Conservation (phyloP, 1,284 basidiomycete species). For the Malassezia dermatis region DNA sequence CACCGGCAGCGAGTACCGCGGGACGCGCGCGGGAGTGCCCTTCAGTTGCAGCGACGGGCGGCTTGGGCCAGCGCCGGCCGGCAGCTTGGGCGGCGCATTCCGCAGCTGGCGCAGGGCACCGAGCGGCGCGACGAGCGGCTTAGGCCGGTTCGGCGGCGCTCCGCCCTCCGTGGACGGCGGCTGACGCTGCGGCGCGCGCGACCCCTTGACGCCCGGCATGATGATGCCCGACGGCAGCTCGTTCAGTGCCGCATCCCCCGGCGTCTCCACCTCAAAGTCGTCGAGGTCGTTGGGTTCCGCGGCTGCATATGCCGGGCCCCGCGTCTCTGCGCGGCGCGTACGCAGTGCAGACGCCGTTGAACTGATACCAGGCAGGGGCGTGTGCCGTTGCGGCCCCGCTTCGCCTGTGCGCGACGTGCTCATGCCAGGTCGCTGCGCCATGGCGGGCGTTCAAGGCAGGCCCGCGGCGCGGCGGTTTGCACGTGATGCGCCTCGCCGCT, state of each 20-base stretch:
- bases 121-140: conserved; percentile 4
- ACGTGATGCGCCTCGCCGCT: background rate
- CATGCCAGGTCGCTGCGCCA: conserved; percentile 13
- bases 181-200: conserved; percentile 6
- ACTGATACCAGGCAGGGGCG: conserved; percentile 38
- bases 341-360: conserved; percentile 40
- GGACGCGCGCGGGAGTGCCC: conserved; percentile 40
- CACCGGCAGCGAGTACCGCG: conserved; percentile 44
- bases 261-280: conserved; percentile 36
- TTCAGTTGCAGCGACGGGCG: conserved; percentile 22
- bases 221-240: conserved; percentile 29
- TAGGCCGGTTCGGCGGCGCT: background rate
- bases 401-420: conserved; percentile 3
- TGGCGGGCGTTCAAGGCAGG: background rate
- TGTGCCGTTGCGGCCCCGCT: background rate
- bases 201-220: conserved; percentile 23
- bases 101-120: background rate
- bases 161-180: conserved; percentile 13
- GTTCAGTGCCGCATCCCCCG: conserved; percentile 27
- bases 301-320: background rate
- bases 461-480: background rate
- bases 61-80: conserved; percentile 15
- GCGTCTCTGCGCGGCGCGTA: conserved; percentile 21
- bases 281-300: conserved; percentile 19
- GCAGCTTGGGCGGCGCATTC: conserved; percentile 3